These are phyloP conservation scores for Auricularia auricula-judae DNA, from an alignment of 768 basidiomycete species.

Conservation along the genomic window DNA sequence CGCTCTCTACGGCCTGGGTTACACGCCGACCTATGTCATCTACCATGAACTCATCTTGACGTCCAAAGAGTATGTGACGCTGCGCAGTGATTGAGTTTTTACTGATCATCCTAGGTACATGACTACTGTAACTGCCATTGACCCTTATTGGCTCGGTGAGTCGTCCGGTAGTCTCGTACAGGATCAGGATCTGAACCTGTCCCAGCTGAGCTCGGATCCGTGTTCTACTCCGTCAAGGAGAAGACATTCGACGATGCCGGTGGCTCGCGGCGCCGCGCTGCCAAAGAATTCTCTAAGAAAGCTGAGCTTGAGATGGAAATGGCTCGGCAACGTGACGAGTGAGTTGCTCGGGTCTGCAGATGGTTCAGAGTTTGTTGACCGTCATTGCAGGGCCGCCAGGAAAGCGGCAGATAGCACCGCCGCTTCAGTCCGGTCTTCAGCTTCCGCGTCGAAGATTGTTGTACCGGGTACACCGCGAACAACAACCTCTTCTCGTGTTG, in stretches of 20 bases:
- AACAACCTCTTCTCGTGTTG: conserved; percentile 42
- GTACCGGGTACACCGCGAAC: conserved; percentile 68
- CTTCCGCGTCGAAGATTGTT: conserved; percentile 43
- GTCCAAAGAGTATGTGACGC: conserved; percentile 51
- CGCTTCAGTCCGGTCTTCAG: conserved; percentile 39
- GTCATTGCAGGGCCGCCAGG: conserved; percentile 38
- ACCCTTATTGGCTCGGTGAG: conserved; percentile 93
- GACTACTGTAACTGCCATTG: conserved; percentile 97
- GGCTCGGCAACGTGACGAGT: conserved; percentile 74
- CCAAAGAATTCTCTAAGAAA: conserved; percentile 83
- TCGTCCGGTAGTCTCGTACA: conserved; percentile 1
- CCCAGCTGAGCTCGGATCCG: conserved; percentile 84
- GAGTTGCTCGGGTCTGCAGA: conserved; percentile 11
- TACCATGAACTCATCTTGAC: conserved; percentile 95
- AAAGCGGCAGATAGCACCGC: conserved; percentile 51
- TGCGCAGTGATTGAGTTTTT: neutral
- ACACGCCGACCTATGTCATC: conserved; percentile 91
- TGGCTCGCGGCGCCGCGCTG: conserved; percentile 54
- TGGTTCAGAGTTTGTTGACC: conserved; percentile 5
- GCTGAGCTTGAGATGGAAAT: conserved; percentile 91
- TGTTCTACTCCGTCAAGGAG: conserved; percentile 96
- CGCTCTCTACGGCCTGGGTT: conserved; percentile 91
- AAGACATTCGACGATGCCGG: conserved; percentile 93
- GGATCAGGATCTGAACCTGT: conserved; percentile 8
- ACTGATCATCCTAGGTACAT: conserved; percentile 55